Evolutionary conservation across 805 yeast genomes (phyloP), one percentile per base, ranked within the genome.

Genomic region (Saccharomycopsis sp.): DNA sequence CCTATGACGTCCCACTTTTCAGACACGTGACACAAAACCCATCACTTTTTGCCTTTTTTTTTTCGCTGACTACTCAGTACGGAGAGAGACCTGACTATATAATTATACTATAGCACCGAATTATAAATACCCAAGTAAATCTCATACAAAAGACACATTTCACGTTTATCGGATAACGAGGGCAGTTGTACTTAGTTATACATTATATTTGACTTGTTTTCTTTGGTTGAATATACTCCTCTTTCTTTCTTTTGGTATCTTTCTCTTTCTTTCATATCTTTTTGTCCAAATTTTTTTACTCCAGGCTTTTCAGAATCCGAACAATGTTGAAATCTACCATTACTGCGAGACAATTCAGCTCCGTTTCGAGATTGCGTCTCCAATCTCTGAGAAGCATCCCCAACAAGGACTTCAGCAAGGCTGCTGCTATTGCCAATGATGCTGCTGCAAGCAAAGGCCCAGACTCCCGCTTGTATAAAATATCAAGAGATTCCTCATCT

Each of bases 381-480:
- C 49, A 44, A 7, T 3, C 22, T 3, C 12, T 12, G 49, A 44
- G 49, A 19, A 44, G 19, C 49, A 35, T 35, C 14, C 9, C 29
- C 24, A 22, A 49, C 38, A n/a, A n/a, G n/a, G n/a, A n/a, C n/a
- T n/a, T n/a, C 52, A 49, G 14, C 52, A 49, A 49, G 22, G 22
- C 49, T 44, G 12, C 49, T 44, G 49, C 20, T 12, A 7, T 12
- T 44, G 38, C 12, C 3, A 44, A 44, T 7, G 49, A 44, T 12
- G 12, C 12, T 12, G 8, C 49, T 12, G 12, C 5, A 3, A 17
- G 19, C 22, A 17, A 44, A 44, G 12, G 8, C 20, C 49, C 3
- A 44, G 19, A 19, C 20, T 5, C 9, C 22, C 49, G 49, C 12
- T 44, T n/a, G 49, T 44, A 44, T 12, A 17, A 44, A 7, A 17